phyloP scores from a whole-genome alignment of 2,329 filamentous ascomycete species.

The Massarina eburnea region DNA sequence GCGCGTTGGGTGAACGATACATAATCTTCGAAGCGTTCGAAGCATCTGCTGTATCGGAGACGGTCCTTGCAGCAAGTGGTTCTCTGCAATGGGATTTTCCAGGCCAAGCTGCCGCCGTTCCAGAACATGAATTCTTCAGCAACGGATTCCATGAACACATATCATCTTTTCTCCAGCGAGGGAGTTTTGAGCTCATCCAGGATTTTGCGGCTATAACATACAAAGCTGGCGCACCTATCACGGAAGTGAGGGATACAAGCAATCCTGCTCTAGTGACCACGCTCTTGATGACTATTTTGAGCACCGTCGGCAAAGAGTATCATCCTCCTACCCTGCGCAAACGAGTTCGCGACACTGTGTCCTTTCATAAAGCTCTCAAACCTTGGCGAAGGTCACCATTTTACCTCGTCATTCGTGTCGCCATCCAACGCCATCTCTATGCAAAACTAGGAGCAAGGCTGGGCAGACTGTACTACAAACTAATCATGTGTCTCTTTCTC shows the following conservation, averaged over 20 bases:
- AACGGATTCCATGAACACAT: slow-evolving; percentile 52
- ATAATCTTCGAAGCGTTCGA: slow-evolving; percentile 64
- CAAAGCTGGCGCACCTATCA: slow-evolving; percentile 54
- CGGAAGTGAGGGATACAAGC: slow-evolving; percentile 61
- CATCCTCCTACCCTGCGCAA: slow-evolving; percentile 53
- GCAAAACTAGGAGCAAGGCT: slow-evolving; percentile 41
- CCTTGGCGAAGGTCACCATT: slow-evolving; percentile 66
- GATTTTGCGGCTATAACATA: slow-evolving; percentile 53
- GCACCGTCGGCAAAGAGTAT: slow-evolving; percentile 52
- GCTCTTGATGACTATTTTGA: slow-evolving; percentile 62
- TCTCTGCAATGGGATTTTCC: slow-evolving; percentile 64
- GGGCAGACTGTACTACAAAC: slow-evolving; percentile 59
- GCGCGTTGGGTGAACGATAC: background rate
- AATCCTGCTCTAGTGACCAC: slow-evolving; percentile 61
- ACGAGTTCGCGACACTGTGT: slow-evolving; percentile 64
- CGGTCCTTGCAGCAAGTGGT: slow-evolving; percentile 54
- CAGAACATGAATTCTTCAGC: slow-evolving; percentile 43
- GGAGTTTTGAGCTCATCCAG: slow-evolving; percentile 56
- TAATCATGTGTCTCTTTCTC: slow-evolving; percentile 55
- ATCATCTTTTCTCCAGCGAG: slow-evolving; percentile 58
- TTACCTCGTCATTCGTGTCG: slow-evolving; percentile 65
- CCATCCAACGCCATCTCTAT: slow-evolving; percentile 56
- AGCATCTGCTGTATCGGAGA: slow-evolving; percentile 55
- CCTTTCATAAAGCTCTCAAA: slow-evolving; percentile 47
- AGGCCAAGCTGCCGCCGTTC: slow-evolving; percentile 53